Evolutionary conservation across 2,329 filamentous ascomycete genomes (phyloP), one percentile per base, ranked within the genome.

Genomic region (Cordyceps militaris): DNA sequence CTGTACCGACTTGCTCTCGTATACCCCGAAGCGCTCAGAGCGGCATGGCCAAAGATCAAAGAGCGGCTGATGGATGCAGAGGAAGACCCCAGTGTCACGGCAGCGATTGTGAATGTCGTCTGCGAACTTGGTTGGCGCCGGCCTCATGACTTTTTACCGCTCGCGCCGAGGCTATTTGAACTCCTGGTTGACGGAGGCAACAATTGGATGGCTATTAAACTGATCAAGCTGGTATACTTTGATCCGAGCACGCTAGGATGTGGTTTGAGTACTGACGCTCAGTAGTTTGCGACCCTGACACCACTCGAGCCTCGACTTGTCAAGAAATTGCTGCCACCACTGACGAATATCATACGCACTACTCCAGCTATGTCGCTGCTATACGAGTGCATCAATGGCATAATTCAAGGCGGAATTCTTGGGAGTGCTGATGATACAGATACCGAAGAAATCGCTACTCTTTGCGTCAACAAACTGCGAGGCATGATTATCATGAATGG

Each of bases 201-300:
- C 73, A 99, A 99, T 72, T 99, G 94, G 94, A 97, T 99, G 93
- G 92, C 92, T 59, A 99, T 99, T 70, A 99, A 99, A 71, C 84
- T 99, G 61, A 97, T 99, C 71, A 99, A 99, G 74, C 81, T 99
- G 62, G 90, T 93, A 71, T 32, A 30, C 10, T 30, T 11, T 23
- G 1, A 10, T n/a, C 16, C 11, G 4, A 21, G 4, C 21, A 24
- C n/a, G n/a, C 5, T 2, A 19, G 19, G 11, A 34, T 24, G 52
- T 14, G n/a, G 21, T 21, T 11, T 14, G 7, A 34, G 26, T 38
- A 43, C 60, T 66, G 26, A 63, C n/a, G 32, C 30, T 9, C 3
- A 19, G 1, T 66, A 95, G 88, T 99, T 99, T 79, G 93, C 94
- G 44, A 95, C 91, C 1, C 76, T 99, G 61, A 97, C 92, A 2